These are phyloP conservation scores for Metschnikowia sp. DNA, from an alignment of 805 yeast genomes.

Conservation along the genomic window DNA sequence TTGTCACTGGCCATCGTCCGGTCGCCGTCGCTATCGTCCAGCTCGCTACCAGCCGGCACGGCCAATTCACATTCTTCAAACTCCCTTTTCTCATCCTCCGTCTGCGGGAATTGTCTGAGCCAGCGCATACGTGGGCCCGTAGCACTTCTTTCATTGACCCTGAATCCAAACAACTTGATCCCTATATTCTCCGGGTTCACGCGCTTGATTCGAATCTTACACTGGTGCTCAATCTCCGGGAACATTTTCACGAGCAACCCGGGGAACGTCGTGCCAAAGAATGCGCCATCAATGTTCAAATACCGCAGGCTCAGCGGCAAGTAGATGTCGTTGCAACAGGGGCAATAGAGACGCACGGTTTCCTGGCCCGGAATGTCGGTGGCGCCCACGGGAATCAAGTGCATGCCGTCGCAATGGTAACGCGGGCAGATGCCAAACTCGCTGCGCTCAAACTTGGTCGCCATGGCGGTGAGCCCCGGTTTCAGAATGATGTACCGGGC, in stretches of 20 bases:
- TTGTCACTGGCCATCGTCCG: conserved; percentile 44
- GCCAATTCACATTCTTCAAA: conserved; percentile 61
- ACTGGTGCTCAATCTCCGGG: conserved; percentile 83
- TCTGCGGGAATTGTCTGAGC: conserved; percentile 76
- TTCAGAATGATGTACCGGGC: conserved; percentile 87
- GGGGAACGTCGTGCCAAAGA: conserved; percentile 93
- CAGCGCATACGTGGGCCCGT: conserved; percentile 96
- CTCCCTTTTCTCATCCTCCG: conserved; percentile 59
- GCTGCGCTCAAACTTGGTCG: conserved; percentile 85
- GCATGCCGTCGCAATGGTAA: conserved; percentile 84
- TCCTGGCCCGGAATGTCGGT: conserved; percentile 89
- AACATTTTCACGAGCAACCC: conserved; percentile 88
- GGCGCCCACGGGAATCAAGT: conserved; percentile 85
- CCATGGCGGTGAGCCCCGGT: conserved; percentile 86
- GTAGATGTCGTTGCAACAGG: conserved; percentile 89
- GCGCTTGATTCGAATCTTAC: conserved; percentile 49
- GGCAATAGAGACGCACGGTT: conserved; percentile 90
- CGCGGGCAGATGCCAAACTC: conserved; percentile 93
- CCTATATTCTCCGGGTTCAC: conserved; percentile 56
- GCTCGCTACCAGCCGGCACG: conserved; percentile 37
- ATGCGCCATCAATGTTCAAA: conserved; percentile 91
- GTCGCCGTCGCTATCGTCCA: conserved; percentile 32
- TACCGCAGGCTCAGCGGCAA: conserved; percentile 85
- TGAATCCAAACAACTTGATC: conserved; percentile 84
- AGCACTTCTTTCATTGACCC: conserved; percentile 65